These are phyloP conservation scores for Venturia carpophila DNA, from an alignment of 2,329 filamentous ascomycete species.

Conservation along the genomic window DNA sequence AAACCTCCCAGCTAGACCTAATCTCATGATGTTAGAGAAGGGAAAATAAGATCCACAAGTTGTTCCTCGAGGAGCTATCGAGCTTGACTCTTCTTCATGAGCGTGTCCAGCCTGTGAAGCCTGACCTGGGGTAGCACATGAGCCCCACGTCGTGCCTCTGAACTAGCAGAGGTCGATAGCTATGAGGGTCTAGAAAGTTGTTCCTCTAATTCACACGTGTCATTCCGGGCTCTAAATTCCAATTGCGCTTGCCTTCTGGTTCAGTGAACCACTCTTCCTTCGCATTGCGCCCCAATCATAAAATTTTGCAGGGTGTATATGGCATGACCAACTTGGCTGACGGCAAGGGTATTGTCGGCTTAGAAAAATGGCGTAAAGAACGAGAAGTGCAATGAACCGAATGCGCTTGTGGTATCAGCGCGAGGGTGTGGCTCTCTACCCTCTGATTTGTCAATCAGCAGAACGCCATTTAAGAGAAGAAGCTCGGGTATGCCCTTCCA, in stretches of 20 bases:
- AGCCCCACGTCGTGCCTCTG: neutral
- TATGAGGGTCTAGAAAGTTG: neutral
- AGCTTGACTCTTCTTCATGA: neutral
- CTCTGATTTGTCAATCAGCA: neutral
- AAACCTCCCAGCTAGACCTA: constrained; percentile 19
- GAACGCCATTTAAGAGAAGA: neutral
- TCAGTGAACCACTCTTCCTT: neutral
- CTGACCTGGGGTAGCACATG: neutral
- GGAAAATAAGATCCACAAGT: neutral
- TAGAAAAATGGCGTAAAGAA: too few relatives aligned
- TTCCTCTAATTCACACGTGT: neutral
- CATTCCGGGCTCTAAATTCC: neutral
- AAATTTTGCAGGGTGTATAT: neutral
- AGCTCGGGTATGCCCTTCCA: too few relatives aligned
- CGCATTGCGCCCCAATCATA: neutral
- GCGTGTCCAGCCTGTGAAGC: neutral
- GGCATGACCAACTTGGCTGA: neutral
- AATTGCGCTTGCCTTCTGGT: neutral
- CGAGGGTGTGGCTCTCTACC: neutral
- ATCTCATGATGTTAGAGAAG: neutral
- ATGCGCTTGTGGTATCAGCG: neutral
- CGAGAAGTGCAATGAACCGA: neutral
- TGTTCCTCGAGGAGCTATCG: neutral
- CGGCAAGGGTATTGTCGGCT: neutral
- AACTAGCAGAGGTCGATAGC: neutral